Evolutionary conservation across 805 yeast genomes (phyloP).

Genomic region (Wickerhamomyces rabaulensis): DNA sequence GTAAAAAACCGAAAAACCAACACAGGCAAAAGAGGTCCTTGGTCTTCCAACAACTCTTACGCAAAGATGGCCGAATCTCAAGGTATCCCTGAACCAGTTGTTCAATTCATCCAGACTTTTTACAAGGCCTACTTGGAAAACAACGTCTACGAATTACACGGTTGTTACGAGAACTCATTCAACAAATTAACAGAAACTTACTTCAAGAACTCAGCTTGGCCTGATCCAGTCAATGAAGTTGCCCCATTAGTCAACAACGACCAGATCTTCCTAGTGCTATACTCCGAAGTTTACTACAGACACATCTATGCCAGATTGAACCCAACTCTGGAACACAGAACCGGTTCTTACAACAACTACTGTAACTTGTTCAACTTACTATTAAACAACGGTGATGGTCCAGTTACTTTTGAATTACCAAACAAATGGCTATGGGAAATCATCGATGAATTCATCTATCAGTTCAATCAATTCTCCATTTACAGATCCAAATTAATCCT

Average conservation of each 20-base stretch:
- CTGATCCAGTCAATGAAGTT: constrained; percentile 37
- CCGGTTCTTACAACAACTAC: constrained; percentile 44
- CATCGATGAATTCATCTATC: constrained; percentile 47
- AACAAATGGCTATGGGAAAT: constrained; percentile 48
- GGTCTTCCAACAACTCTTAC: no score
- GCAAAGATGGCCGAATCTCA: not conserved
- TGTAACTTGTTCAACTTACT: constrained; percentile 42
- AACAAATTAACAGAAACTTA: constrained; percentile 40
- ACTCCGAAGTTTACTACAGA: constrained; percentile 46
- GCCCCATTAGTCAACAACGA: constrained; percentile 39
- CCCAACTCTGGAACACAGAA: constrained; percentile 40
- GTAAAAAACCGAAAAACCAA: not conserved
- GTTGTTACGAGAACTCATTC: constrained; percentile 40
- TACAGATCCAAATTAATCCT: constrained; percentile 33
- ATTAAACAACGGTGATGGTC: constrained; percentile 37
- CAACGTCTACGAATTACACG: constrained; percentile 37
- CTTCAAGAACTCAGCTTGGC: constrained; percentile 40
- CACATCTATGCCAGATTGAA: constrained; percentile 40
- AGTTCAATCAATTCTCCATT: constrained; percentile 39
- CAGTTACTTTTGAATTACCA: constrained; percentile 41
- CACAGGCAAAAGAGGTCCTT: not conserved
- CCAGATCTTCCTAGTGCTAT: constrained; percentile 38
- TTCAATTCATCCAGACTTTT: constrained; percentile 37
- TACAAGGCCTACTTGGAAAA: constrained; percentile 38
- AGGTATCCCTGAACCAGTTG: constrained; percentile 38